Evolutionary conservation across 805 yeast genomes (phyloP), one percentile per base, ranked within the genome.

Genomic region (Pichia deserticola): DNA sequence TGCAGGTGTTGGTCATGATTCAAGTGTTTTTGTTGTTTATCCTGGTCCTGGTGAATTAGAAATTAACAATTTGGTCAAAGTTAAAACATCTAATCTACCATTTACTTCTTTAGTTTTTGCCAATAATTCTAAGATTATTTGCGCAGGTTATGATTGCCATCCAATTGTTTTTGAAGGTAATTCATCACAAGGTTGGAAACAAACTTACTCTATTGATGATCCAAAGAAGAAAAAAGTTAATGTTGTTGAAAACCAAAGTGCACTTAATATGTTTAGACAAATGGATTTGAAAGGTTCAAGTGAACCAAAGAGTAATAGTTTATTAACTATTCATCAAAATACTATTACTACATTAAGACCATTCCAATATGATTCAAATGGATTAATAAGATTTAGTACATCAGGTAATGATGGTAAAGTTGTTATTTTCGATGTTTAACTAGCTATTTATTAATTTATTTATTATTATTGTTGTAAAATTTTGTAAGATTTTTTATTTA

Each of bases 331-430:
- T 51, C 98, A 93, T 70, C 97, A 90, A 69, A 93, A 92, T 70
- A 83, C 97, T 36, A 84, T 93, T 63, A 79, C 85, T 48, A 77
- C 80, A 45, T 66, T 92, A 49, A 75, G 81, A 57, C 71, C 79
- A 37, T 79, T 67, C 55, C 69, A 70, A 49, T 76, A 70, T 50
- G 70, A 69, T 36, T 79, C 79, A 38, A 44, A 32, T 32, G 48
- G 54, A 12, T 78, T 86, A 36, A 70, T 82, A 42, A 75, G 78
- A 67, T 73, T 82, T 54, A 81, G 88, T 11, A 73, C 89, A 13
- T 81, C 89, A 51, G 97, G 97, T 50, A 80, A 86, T 51, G 99
- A 93, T 64, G 98, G 99, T 48, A 86, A 85, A 64, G 78, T 92
- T 47, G 98, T 90, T 40, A 74, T 92, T 45, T 92, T 87, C 65